Evolutionary conservation across 129 eudicot genomes (phyloP).

Genomic region (Ambrosia artemisiifolia): DNA sequence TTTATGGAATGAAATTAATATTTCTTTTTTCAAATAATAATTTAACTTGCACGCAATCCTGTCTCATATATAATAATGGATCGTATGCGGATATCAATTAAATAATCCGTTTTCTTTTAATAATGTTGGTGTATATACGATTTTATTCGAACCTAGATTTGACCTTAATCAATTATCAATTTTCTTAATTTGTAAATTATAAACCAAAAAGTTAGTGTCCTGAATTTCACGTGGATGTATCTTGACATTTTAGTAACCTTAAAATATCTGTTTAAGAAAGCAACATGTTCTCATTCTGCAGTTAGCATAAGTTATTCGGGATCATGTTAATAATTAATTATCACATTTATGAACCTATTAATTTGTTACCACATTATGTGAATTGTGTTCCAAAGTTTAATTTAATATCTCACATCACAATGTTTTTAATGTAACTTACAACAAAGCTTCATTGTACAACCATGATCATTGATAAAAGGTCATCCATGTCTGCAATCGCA

Average conservation of each 20-base stretch:
- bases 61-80: not conserved
- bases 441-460: no score
- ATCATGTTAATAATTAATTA: not conserved
- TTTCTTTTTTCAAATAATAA: not conserved
- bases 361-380: not conserved
- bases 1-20: not conserved
- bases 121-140: not conserved
- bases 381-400: not conserved
- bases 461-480: no score
- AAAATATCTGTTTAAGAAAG: not conserved
- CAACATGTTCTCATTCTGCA: not conserved
- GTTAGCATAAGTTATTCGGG: not conserved
- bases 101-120: not conserved
- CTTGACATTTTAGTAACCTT: not conserved
- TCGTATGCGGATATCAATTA: not conserved
- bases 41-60: not conserved
- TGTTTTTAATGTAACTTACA: not conserved
- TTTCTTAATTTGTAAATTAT: not conserved
- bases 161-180: not conserved
- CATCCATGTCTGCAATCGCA: no score
- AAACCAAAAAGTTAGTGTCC: not conserved
- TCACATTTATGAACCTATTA: not conserved
- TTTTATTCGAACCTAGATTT: not conserved
- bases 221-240: not conserved
- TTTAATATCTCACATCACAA: not conserved